Evolutionary conservation across 2,329 filamentous ascomycete genomes (phyloP), one percentile per base, ranked within the genome.

Genomic region (Fusarium acutatum): DNA sequence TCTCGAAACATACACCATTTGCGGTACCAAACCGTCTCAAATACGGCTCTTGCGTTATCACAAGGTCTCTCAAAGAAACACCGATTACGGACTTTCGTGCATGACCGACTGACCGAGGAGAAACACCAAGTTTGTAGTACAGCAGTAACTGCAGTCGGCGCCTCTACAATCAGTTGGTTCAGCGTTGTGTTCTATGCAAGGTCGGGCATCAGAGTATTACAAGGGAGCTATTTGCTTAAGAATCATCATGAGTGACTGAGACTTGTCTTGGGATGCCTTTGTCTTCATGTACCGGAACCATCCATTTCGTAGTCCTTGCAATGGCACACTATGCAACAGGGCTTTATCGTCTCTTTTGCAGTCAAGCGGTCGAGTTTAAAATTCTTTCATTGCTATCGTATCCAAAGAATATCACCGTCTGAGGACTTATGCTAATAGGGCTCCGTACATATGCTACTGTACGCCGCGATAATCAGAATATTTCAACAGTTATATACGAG

Each of bases 1-100:
- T 43, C 15, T 14, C 57, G 26, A 46, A 30, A 43, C 26, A 71
- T 30, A 40, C 26, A n/a, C 32, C 14, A 28, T 35, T 43, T 72
- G 62, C 54, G 34, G 18, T 58, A 73, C 71, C 54, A 34, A 28
- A 44, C 26, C 43, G 62, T 63, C 62, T 61, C 67, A 61, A 50
- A 46, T 17, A 40, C 24, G 41, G 22, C 50, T 43, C 30, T 37
- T n/a, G 11, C 40, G 35, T 41, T 38, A 38, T 54, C 58, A 40
- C 53, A 53, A 72, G 52, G 46, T 44, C 44, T 71, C 32, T 43
- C 60, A 44, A 53, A 34, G 22, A n/a, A 34, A 20, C 59, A 20
- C 69, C n/a, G n/a, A 44, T 56, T 46, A 41, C 35, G 62, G 59
- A 56, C 49, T 50, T 54, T 62, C 54, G 28, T 41, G 28, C 26